These are phyloP conservation scores for Melastoma candidum DNA, from an alignment of 441 rosid genomes.

Conservation along the genomic window DNA sequence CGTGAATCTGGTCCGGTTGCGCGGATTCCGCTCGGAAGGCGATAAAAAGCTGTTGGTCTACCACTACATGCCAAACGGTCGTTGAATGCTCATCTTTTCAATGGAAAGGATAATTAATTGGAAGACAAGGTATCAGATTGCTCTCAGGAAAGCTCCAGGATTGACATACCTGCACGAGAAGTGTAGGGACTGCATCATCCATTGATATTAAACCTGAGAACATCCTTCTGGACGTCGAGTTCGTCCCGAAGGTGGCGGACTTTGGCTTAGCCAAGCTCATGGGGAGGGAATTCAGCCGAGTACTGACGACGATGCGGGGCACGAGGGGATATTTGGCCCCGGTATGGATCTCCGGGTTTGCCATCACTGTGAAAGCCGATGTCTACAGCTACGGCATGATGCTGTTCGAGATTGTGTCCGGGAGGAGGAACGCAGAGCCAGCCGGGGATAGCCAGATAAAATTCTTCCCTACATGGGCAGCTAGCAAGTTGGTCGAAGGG, in stretches of 20 bases:
- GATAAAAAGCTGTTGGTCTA: background rate
- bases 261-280: conserved; percentile 12
- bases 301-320: conserved; percentile 5
- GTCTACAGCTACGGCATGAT: conserved; percentile 13
- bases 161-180: too few species aligned
- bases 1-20: conserved; percentile 9
- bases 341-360: conserved; percentile 6
- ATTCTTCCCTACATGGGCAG: conserved; percentile 10
- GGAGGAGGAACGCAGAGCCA: conserved; percentile 5
- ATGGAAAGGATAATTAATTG: conserved; percentile 2
- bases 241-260: conserved; percentile 6
- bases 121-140: conserved; percentile 4
- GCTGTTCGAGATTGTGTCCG: background rate
- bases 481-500: conserved; percentile 1
- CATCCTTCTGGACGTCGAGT: conserved; percentile 5
- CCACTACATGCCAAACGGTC: too few species aligned
- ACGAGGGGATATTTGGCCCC: conserved; percentile 11
- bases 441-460: background rate
- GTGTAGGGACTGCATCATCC: too few species aligned
- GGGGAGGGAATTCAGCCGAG: conserved; percentile 5
- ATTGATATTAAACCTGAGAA: too few species aligned
- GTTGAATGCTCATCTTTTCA: background rate
- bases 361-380: conserved; percentile 9
- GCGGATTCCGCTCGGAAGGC: background rate
- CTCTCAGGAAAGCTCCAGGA: conserved; percentile 3